Evolutionary conservation across 2,329 filamentous ascomycete genomes (phyloP), one percentile per base, ranked within the genome.

Genomic region (Plenodomus lindquistii): DNA sequence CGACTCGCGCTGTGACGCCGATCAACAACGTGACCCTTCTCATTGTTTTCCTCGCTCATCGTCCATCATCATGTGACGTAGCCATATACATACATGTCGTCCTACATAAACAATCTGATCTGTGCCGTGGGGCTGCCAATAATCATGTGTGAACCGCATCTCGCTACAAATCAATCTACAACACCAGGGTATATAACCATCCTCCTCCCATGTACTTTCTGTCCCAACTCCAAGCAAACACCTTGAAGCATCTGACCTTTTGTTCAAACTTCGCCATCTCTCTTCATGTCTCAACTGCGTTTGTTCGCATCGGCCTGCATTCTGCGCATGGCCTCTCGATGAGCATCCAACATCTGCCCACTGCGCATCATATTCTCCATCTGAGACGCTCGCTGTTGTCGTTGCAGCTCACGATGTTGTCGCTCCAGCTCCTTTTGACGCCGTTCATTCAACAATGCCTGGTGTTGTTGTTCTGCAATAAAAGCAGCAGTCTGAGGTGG

Each of bases 281-380:
- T 36, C 13, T 6, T 7, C 34, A 5, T 15, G 6, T 15, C 16
- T 37, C 35, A 37, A 15, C 35, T 37, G 27, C 60, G 57, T 37
- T 65, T 70, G 53, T 81, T 82, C 0, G 80, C 82, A 40, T 75
- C 72, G 13, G 79, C 79, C 67, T 96, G 91, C 85, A 97, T 88
- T 69, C 80, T 85, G 54, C 88, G 80, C 82, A 97, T 81, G 1
- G 87, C 89, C 55, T 92, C 87, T 17, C 87, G 81, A 69, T 97
- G 92, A 18, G 86, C 81, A 38, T 89, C 87, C 42, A 88, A 77
- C 77, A 96, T 82, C 55, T 88, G 84, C 0, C 86, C 86, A 15
- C 83, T 85, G 44, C 89, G 80, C 88, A 95, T 94, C 56, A 84
- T 81, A 69, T 87, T 84, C 56, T 91, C 87, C 61, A 91, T 85